Evolutionary conservation across 768 basidiomycete genomes (phyloP), one percentile per base, ranked within the genome.

Genomic region (Collybia mongolica): DNA sequence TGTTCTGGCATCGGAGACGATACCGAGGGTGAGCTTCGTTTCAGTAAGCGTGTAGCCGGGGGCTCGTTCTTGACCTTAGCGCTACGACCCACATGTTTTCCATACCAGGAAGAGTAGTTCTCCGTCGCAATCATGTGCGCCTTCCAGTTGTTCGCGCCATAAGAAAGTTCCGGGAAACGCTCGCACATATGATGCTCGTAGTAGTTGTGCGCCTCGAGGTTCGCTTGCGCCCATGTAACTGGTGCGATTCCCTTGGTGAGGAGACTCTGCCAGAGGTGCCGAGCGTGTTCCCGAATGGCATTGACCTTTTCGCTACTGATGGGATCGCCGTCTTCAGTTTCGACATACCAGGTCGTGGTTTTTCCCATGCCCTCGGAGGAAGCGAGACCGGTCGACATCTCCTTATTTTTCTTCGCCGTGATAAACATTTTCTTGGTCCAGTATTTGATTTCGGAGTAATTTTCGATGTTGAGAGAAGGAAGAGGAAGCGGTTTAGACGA

Each of bases 71-170:
- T 44, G 41, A 44, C 28, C 26, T 44, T 44, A 23, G 18, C 28
- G 18, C n/a, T 44, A 11, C n/a, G 44, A 19, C 28, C 44, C 19
- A 44, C 15, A 8, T 12, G 44, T n/a, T 44, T 44, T n/a, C 44
- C 28, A 35, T 44, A 44, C 26, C 44, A 44, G 22, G 44, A 44
- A 44, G 44, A 32, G 17, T 44, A 44, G 26, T 44, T 44, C 18
- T 44, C 44, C 18, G 44, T 44, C 8, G 44, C 44, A 35, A 44
- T 28, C 44, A 44, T 44, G 28, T 45, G 44, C 28, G 22, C 44
- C 6, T 45, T 45, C 28, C 44, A 45, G 18, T 45, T 45, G 29
- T 36, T 18, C 6, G 17, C 28, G 19, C 44, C 19, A 20, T 45
- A 45, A 6, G 41, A 24, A 15, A 43, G 17, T 17, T 24, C 41